phyloP scores from a whole-genome alignment of 176 grass and related monocot species.

The Ensete ventricosum region DNA sequence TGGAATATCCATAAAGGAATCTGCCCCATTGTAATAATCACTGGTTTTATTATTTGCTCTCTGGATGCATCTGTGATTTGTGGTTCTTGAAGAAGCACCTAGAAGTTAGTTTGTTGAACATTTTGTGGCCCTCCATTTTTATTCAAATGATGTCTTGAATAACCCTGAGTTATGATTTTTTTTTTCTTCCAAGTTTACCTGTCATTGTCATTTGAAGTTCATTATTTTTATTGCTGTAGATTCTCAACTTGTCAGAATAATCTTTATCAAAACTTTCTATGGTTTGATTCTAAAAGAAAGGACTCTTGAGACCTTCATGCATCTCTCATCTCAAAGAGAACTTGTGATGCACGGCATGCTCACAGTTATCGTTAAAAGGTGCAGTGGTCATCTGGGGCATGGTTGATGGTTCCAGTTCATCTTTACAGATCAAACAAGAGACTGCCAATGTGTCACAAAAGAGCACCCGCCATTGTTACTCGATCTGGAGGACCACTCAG shows the following conservation, averaged over 20 bases:
- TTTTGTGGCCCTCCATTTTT: too few species aligned
- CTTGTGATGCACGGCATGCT: background rate
- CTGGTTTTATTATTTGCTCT: too few species aligned
- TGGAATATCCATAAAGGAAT: too few species aligned
- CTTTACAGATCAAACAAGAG: background rate
- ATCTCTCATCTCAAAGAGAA: background rate
- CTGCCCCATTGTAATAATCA: too few species aligned
- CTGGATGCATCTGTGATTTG: too few species aligned
- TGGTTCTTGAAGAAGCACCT: too few species aligned
- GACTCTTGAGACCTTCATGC: background rate
- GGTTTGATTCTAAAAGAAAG: too few species aligned
- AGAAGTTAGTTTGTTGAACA: too few species aligned
- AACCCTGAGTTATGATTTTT: background rate
- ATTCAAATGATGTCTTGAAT: too few species aligned
- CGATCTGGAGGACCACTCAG: background rate
- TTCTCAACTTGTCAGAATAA: background rate
- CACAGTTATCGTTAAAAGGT: background rate
- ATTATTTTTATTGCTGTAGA: background rate
- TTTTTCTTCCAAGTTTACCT: background rate
- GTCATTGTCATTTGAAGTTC: background rate
- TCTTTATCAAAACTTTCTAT: background rate
- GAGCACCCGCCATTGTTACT: background rate
- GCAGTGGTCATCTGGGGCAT: background rate
- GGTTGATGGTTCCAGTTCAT: background rate
- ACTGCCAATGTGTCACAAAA: background rate